Evolutionary conservation across 1,139 yeast species (phyloP), one percentile per base, ranked within the genome.

Genomic region (Pneumocystis jirovecii): DNA sequence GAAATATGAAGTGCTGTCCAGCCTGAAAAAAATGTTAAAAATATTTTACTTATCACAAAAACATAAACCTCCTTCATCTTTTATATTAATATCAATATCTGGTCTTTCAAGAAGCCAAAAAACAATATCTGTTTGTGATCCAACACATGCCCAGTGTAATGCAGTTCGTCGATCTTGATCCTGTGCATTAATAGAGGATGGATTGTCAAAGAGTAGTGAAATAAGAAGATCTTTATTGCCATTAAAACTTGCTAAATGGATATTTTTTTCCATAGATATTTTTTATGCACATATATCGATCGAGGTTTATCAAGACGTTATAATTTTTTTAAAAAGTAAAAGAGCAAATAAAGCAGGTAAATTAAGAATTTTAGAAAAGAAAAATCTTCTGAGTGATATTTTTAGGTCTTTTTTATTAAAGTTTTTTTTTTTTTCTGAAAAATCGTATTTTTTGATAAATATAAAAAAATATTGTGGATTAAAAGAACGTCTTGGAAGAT

Each of bases 121-220:
- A 1, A 84, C 85, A 37, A 87, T 77, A 42, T 82, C 84, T 12
- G 75, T 71, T 68, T 85, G 80, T 65, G 84, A 82, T 70, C 80
- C 79, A 0, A 96, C 84, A 50, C 86, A 83, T 0, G 97, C 96
- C 97, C 97, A 91, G 73, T 89, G 95, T 64, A 91, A 76, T 3
- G 96, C 87, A 1, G 88, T 85, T 68, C 97, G 80, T 2, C 85
- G 87, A 72, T 90, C 97, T 6, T 79, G 81, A 73, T 91, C 97
- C 3, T 29, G 29, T 3, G n/a, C 17, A 25, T 50, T 50, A 12
- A 50, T 68, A 21, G 10, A 8, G 3, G 57, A 50, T 25, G 57
- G 57, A 25, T 50, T 29, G 17, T 50, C 57, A 50, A 50, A 50
- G 10, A 50, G 34, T 1, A 50, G 6, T 2, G 57, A 25, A 19